Evolutionary conservation across 2,329 filamentous ascomycete genomes (phyloP), one percentile per base, ranked within the genome.

Genomic region (Cercospora sojina): DNA sequence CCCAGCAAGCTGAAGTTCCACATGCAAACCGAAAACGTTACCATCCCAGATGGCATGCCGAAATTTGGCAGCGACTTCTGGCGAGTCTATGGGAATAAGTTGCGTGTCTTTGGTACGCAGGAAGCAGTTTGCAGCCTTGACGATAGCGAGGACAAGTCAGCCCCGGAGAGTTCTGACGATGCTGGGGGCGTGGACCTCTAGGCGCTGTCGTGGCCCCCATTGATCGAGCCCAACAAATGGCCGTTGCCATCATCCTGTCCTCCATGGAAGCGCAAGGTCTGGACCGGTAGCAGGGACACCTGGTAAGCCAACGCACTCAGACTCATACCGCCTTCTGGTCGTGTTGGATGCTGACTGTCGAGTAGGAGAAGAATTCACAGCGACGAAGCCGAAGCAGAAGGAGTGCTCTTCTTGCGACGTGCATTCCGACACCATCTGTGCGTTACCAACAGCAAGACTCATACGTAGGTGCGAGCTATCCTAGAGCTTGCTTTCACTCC

Each of bases 61-160:
- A 74, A 78, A 1, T 84, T 84, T 65, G 79, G 79, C 1, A 79
- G 79, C 4, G 76, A 79, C 16, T 88, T 89, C 72, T 89, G 87
- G 87, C 72, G 77, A 3, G 74, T 82, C 9, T 87, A 88, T 73
- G 84, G 84, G 1, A 89, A 89, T 70, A 85, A 82, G 69, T 73
- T 89, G 64, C 79, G 87, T 43, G 83, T 87, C 1, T 89, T 88
- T 77, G 87, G 86, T 2, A 88, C 86, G 0, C 72, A 81, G 56
- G 86, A 89, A 74, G 80, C 79, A 29, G 75, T 84, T 5, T 84
- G 79, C 57, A 67, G 67, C 51, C 67, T 77, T 16, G 72, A 74
- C 31, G 65, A 23, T 9, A 38, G 25, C 25, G 51, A 59, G 27
- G 62, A 43, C 20, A 59, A 43, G 29, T 38, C 62, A 38, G 16